Evolutionary conservation across 345 rosid genomes (phyloP).

Genomic region (Rhodamnia rubescens): DNA sequence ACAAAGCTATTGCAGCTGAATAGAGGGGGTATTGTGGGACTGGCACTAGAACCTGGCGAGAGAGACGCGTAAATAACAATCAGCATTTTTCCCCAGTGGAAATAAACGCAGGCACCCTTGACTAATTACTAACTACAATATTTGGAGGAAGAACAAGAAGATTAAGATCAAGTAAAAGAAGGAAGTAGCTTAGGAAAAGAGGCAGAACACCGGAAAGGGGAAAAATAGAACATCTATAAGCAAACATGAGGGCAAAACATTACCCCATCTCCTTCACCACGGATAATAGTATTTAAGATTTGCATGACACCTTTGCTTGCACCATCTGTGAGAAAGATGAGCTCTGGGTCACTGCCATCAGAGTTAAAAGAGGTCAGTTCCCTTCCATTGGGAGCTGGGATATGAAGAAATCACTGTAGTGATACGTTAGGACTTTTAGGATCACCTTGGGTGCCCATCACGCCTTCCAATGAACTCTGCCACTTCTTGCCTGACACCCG

Average conservation of each 20-base stretch:
- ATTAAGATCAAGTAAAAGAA: neutral
- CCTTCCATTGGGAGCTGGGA: neutral
- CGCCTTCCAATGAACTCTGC: constrained; percentile 88
- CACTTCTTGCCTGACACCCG: constrained; percentile 86
- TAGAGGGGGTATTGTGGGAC: constrained; percentile 98
- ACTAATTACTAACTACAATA: neutral
- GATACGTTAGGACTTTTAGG: neutral
- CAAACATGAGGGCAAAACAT: constrained; percentile 4
- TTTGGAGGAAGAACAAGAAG: neutral
- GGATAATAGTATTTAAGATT: constrained; percentile 74
- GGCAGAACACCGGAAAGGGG: neutral
- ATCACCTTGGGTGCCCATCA: constrained; percentile 95
- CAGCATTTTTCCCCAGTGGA: neutral
- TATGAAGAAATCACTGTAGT: neutral
- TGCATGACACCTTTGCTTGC: constrained; percentile 99
- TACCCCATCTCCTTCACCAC: constrained; percentile 90
- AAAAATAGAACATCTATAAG: neutral
- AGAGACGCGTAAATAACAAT: neutral
- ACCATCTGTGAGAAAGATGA: constrained; percentile 93
- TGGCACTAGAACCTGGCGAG: constrained; percentile 75
- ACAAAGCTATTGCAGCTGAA: constrained; percentile 82
- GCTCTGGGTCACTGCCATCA: constrained; percentile 79
- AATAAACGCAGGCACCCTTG: neutral
- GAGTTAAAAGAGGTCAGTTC: neutral
- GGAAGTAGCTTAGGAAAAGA: neutral